Evolutionary conservation across 139 green algal genomes (phyloP).

Genomic region (Pseudopediastrum boryanum): DNA sequence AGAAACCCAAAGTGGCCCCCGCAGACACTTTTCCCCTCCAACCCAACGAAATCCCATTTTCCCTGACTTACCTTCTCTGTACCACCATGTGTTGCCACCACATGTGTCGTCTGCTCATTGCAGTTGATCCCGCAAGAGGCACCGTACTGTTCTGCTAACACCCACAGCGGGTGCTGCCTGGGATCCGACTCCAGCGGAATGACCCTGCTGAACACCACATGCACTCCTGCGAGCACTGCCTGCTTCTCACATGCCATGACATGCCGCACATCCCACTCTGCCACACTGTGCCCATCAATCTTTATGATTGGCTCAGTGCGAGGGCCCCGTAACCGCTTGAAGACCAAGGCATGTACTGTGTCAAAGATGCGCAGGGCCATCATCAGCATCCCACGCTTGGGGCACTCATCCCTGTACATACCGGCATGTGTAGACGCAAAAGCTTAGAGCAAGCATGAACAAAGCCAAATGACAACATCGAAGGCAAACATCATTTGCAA

Average conservation of each 20-base stretch:
- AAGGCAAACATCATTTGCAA: not conserved
- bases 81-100: slow-evolving; percentile 54
- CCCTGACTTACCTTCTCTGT: slow-evolving; percentile 64
- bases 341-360: slow-evolving; percentile 46
- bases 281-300: too few relatives aligned
- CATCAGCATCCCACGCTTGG: slow-evolving; percentile 58
- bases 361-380: slow-evolving; percentile 45
- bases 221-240: slow-evolving; percentile 49
- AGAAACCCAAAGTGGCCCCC: not conserved
- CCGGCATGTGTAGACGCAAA: not conserved
- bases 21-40: too few relatives aligned
- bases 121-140: slow-evolving; percentile 41
- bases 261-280: slow-evolving; percentile 35
- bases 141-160: slow-evolving; percentile 64
- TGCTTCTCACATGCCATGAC: slow-evolving; percentile 30
- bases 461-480: not conserved
- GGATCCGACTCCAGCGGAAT: slow-evolving; percentile 59
- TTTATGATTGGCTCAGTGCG: not conserved
- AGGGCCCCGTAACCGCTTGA: slow-evolving; percentile 16
- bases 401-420: slow-evolving; percentile 57
- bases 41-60: not conserved
- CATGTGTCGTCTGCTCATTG: slow-evolving; percentile 59
- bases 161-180: slow-evolving; percentile 61
- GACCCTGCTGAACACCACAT: slow-evolving; percentile 68
- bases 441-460: not conserved